Evolutionary conservation across 306 rosid genomes (phyloP), one percentile per base, ranked within the genome.

Genomic region (Lathyrus sativus): DNA sequence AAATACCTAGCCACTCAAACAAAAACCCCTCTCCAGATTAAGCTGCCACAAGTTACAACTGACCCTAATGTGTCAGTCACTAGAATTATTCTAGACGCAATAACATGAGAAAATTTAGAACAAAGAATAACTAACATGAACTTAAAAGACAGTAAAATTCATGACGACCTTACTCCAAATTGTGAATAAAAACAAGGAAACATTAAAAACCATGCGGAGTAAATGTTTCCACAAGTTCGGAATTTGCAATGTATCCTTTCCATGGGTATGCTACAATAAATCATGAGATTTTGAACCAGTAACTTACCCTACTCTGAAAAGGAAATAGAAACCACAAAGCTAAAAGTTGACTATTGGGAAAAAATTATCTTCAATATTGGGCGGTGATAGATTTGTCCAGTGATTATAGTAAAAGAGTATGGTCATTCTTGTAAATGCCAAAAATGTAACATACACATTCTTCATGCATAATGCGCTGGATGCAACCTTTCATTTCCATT

Each of bases 1-100:
- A 33, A 78, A 65, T 41, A 7, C 50, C 49, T 56, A 72, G 74
- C 57, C 39, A 18, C 61, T 59, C 51, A 18, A 22, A 51, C 49
- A 43, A 58, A 15, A 39, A 58, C 43, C 63, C 31, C 58, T 46
- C 9, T 46, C 24, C 8, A 18, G 74, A 48, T 26, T 60, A 60
- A 28, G 50, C n/a, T 12, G 18, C 67, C 22, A 62, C 43, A 69
- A 53, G 39, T 62, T 7, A 33, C 65, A 62, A 51, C 33, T 28
- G 42, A 42, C 58, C 48, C 18, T 68, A 43, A 51, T 35, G 50
- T 22, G 37, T 42, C 22, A 45, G 59, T 54, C 80, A 63, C 44
- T 42, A 54, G 29, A 22, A 42, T 29, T 45, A 70, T 38, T 50
- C 67, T 50, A 62, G 59, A 33, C 28, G 44, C 65, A 69, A 18